Conservation (phyloP, 768 basidiomycete genomes). For the Tylopilus felleus region DNA sequence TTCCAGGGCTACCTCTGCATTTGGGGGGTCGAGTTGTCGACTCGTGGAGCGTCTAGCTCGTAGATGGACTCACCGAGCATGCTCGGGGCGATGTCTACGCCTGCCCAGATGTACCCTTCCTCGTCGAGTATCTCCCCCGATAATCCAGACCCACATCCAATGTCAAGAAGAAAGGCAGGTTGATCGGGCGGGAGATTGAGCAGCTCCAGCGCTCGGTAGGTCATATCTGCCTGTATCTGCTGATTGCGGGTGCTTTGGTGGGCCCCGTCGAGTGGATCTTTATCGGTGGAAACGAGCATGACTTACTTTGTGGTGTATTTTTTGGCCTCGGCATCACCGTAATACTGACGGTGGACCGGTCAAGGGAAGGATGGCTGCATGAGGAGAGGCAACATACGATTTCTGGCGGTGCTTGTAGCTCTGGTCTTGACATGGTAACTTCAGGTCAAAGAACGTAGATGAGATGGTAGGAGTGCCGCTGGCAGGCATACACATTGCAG, state of each 20-base stretch:
- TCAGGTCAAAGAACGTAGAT: not conserved
- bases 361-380: not conserved
- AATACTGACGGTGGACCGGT: slow-evolving; percentile 59
- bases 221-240: slow-evolving; percentile 97
- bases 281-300: not conserved
- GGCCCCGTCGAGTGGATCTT: slow-evolving; percentile 8
- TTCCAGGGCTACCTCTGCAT: slow-evolving; percentile 88
- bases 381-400: slow-evolving; percentile 51
- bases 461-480: not conserved
- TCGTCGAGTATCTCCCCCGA: slow-evolving; percentile 97
- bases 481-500: not conserved
- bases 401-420: slow-evolving; percentile 85
- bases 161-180: slow-evolving; percentile 86
- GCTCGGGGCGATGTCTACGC: slow-evolving; percentile 91
- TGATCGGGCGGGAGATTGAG: slow-evolving; percentile 77
- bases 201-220: slow-evolving; percentile 90
- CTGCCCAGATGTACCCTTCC: slow-evolving; percentile 89
- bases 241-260: slow-evolving; percentile 83
- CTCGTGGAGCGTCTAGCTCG: not conserved
- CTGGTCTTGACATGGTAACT: slow-evolving; percentile 74
- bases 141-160: slow-evolving; percentile 96
- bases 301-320: slow-evolving; percentile 95
- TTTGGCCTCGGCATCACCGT: slow-evolving; percentile 91
- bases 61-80: slow-evolving; percentile 76
- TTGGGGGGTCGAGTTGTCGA: not conserved